Evolutionary conservation across 2,329 filamentous ascomycete species (phyloP).

Genomic region (Cercospora beticola): DNA sequence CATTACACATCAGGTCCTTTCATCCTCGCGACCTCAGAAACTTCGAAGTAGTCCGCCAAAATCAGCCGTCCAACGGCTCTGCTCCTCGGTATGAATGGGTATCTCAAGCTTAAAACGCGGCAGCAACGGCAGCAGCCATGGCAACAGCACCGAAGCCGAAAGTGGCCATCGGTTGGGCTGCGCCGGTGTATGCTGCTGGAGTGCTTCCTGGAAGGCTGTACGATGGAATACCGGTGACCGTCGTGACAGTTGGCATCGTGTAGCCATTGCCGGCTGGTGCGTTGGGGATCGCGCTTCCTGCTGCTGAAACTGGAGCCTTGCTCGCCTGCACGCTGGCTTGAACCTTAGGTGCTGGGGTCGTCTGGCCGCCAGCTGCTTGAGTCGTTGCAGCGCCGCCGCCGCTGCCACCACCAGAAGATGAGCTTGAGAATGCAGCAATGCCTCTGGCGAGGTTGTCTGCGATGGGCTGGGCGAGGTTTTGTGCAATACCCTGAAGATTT

Average conservation of each 20-base stretch:
- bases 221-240: slow-evolving; percentile 3
- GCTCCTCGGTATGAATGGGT: neutral
- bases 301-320: neutral
- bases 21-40: neutral
- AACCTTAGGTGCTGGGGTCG: neutral
- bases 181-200: slow-evolving; percentile 14
- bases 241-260: slow-evolving; percentile 5
- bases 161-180: slow-evolving; percentile 10
- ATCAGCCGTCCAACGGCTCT: neutral
- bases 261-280: slow-evolving; percentile 1
- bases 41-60: neutral
- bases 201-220: slow-evolving; percentile 14
- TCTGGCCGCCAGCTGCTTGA: neutral
- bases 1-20: slow-evolving; percentile 11
- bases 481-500: slow-evolving; percentile 9
- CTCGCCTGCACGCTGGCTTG: slow-evolving; percentile 1
- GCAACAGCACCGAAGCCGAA: slow-evolving; percentile 15
- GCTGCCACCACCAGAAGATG: neutral
- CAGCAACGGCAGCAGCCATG: slow-evolving; percentile 13
- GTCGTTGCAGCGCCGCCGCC: neutral
- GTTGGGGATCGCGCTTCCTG: slow-evolving; percentile 2
- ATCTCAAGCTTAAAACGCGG: slow-evolving; percentile 12
- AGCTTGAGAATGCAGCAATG: slow-evolving; percentile 12
- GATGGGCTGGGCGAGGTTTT: slow-evolving; percentile 14
- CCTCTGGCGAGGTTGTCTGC: slow-evolving; percentile 15